A percentile compares a stretch with the other conserved stretches of the same genome.
phyloP scores from a whole-genome alignment of 78 protist genomes.

The Anaeramoeba flamelloides region DNA sequence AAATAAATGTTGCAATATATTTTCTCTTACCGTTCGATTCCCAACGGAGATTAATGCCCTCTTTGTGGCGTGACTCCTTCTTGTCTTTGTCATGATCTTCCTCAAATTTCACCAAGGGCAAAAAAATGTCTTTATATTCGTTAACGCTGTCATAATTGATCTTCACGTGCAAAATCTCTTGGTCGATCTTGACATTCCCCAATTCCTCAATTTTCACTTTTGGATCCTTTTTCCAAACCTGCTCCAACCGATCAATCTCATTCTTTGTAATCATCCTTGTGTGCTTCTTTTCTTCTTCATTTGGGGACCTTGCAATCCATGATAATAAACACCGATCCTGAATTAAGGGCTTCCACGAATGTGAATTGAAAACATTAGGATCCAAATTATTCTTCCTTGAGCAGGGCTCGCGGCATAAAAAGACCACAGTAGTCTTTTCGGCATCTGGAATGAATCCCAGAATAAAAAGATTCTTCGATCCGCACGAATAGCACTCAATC shows the following conservation, averaged over 20 bases:
- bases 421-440: background rate
- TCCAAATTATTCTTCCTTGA: background rate
- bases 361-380: background rate
- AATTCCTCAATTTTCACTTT: too few relatives aligned
- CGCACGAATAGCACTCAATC: background rate
- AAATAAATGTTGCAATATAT: background rate
- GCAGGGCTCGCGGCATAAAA: background rate
- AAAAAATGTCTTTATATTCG: background rate
- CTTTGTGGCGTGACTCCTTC: background rate
- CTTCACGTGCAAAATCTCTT: background rate
- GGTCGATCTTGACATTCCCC: too few relatives aligned
- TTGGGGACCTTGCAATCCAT: slow-evolving; percentile 22
- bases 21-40: background rate
- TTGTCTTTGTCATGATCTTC: background rate
- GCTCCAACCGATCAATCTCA: slow-evolving; percentile 41
- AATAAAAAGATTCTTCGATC: background rate
- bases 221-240: too few relatives aligned
- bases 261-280: slow-evolving; percentile 50
- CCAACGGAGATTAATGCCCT: background rate
- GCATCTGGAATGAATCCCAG: background rate
- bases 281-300: slow-evolving; percentile 44
- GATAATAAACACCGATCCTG: slow-evolving; percentile 49
- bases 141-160: background rate
- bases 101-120: background rate
- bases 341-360: slow-evolving; percentile 80